Evolutionary conservation across 805 yeast genomes (phyloP), one percentile per base, ranked within the genome.

Genomic region (Cyberlindnera maclurae): DNA sequence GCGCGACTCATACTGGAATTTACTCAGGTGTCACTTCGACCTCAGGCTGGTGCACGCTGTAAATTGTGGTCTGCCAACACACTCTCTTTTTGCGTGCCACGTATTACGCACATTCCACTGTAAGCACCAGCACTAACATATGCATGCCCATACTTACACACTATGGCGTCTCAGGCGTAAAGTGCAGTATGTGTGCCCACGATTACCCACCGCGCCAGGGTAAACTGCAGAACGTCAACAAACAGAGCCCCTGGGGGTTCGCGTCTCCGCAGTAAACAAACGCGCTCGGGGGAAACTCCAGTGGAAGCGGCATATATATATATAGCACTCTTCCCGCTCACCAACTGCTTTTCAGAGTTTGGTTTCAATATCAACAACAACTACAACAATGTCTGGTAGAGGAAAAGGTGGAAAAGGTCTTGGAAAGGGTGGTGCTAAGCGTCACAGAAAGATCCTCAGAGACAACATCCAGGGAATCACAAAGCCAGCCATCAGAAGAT

Each of bases 391-490:
- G 96, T 87, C 96, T 68, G 96, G 97, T 70, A 89, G 97, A 80
- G 98, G 98, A 65, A 90, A 93, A 87, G 97, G 97, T 67, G 98
- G 97, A 66, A 93, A 93, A 85, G 98, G 98, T 75, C 79, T 93
- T 62, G 98, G 98, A 65, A 93, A 93, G 77, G 97, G 97, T 75
- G 98, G 98, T 77, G 98, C 98, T 62, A 90, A 90, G 82, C 88
- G 98, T 74, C 98, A 90, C 88, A 87, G 97, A 82, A 89, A 89
- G 86, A 86, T 90, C 72, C 78, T 89, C 55, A 89, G 97, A 79
- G 98, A 93, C 71, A 93, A 90, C 90, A 90, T 93, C 58, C 97
- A 89, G 75, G 98, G 98, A 78, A 90, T 90, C 67, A 90, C 98
- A 50, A 90, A 90, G 81, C 98, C 98, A 66, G 98, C 98, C 65